Evolutionary conservation across 148 eudicot species (phyloP).

Genomic region (Beta vulgaris): DNA sequence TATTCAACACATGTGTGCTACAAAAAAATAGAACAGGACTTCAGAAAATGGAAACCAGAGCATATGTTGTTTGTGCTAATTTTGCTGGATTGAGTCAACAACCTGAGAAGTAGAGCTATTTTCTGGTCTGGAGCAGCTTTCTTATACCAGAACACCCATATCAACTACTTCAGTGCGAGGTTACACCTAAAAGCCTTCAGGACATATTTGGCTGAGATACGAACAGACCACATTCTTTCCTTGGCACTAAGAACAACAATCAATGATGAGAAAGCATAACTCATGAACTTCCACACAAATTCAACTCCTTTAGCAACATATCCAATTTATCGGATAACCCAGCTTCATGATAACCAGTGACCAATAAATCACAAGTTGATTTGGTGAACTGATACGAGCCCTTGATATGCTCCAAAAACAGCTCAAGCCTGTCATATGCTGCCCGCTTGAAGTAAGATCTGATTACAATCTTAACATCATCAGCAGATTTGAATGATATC

Average conservation of each 20-base stretch:
- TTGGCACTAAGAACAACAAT: too few species aligned
- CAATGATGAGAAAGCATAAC: not conserved
- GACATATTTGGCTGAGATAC: not conserved
- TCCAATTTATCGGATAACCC: conserved; percentile 35
- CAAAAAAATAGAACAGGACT: not conserved
- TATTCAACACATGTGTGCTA: not conserved
- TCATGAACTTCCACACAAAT: conserved; percentile 2
- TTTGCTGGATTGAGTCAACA: not conserved
- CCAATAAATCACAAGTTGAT: conserved; percentile 42
- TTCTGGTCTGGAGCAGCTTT: not conserved
- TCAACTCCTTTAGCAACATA: conserved; percentile 14
- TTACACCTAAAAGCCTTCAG: not conserved
- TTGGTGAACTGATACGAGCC: conserved; percentile 33
- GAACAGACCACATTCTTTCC: too few species aligned
- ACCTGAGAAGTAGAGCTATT: not conserved
- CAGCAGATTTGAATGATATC: conserved; percentile 30
- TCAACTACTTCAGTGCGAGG: not conserved
- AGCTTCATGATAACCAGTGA: conserved; percentile 41
- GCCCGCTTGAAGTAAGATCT: conserved; percentile 41
- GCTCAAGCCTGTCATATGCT: conserved; percentile 49
- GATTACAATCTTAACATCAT: conserved; percentile 40
- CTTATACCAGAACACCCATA: not conserved
- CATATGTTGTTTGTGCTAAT: not conserved
- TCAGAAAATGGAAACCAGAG: not conserved
- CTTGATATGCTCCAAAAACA: conserved; percentile 42